Evolutionary conservation across 2,329 filamentous ascomycete species (phyloP), one percentile per base, ranked within the genome.

Genomic region (Penicillium sp.): DNA sequence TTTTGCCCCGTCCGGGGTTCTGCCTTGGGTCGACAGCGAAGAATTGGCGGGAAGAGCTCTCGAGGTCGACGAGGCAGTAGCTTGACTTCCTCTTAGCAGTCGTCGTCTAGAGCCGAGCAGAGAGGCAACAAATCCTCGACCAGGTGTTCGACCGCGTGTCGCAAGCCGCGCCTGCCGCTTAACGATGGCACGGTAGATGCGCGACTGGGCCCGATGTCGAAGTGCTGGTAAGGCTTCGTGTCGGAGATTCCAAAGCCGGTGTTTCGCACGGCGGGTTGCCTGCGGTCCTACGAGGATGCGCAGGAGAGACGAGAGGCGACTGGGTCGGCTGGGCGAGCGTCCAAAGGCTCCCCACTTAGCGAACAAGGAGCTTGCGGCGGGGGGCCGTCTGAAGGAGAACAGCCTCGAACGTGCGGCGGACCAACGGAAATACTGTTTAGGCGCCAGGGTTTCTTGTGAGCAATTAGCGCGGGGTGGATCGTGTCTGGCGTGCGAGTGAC

Each of bases 121-220:
- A n/a, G 61, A 55, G 9, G 57, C 55, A 32, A 61, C 36, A 26
- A 67, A 44, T 6, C 60, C 58, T 35, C 50, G 46, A 7, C 58
- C 61, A 34, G 52, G 34, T 40, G 53, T 53, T 54, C 67, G 73
- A 63, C 73, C 72, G 55, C 77, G 72, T 35, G 53, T 53, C 56
- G 70, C 68, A 51, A 77, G 75, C 57, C 73, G 77, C 41, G 71
- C 74, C 67, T 88, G 84, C 43, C 80, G 79, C 57, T 77, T 75
- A 53, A 90, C 73, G 48, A 94, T 76, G 54, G 84, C 87, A 39
- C 78, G 78, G 65, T 93, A 94, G 55, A 95, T 82, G 47, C 83
- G 81, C 34, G 84, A 84, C 69, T 95, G 89, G 7, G 88, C 72
- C 45, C 78, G 76, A 64, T 84, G 81, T 61, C 85, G 86, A 59